Percentiles rank a stretch among this genome's conserved stretches.
These are phyloP conservation scores for Xerocomellus amylosporus DNA, from an alignment of 768 basidiomycete species.

Conservation along the genomic window DNA sequence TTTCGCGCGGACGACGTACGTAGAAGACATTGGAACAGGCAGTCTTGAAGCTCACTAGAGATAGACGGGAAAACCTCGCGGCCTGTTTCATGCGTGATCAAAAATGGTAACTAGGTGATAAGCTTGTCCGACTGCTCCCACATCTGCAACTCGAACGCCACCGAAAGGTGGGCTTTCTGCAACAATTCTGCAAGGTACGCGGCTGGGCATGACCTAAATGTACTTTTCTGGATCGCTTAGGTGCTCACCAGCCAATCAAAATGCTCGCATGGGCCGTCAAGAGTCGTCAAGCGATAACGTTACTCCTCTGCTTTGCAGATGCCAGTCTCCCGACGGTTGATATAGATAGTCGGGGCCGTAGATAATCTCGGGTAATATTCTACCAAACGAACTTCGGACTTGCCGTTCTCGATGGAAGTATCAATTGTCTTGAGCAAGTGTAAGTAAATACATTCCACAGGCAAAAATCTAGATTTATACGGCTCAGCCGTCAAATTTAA, in stretches of 20 bases:
- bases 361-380: background rate
- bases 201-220: too few species aligned
- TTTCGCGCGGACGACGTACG: slow-evolving; percentile 18
- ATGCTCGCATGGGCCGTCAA: too few species aligned
- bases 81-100: background rate
- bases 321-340: too few species aligned
- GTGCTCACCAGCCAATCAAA: too few species aligned
- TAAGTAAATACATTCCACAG: background rate
- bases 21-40: slow-evolving; percentile 22
- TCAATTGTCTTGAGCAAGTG: background rate
- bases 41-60: background rate
- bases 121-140: too few species aligned
- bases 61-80: background rate
- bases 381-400: background rate
- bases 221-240: too few species aligned
- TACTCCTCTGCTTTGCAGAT: too few species aligned
- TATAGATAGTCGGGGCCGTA: too few species aligned
- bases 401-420: background rate
- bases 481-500: slow-evolving; percentile 15
- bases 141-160: too few species aligned
- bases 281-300: too few species aligned
- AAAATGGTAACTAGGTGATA: slow-evolving; percentile 3
- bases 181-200: too few species aligned
- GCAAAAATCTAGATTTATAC: background rate
- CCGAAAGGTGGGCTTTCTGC: too few species aligned